A percentile compares a stretch with the other conserved stretches of the same genome.
Conservation (phyloP, 2,329 filamentous ascomycete genomes). For the Cladosporium sp. region DNA sequence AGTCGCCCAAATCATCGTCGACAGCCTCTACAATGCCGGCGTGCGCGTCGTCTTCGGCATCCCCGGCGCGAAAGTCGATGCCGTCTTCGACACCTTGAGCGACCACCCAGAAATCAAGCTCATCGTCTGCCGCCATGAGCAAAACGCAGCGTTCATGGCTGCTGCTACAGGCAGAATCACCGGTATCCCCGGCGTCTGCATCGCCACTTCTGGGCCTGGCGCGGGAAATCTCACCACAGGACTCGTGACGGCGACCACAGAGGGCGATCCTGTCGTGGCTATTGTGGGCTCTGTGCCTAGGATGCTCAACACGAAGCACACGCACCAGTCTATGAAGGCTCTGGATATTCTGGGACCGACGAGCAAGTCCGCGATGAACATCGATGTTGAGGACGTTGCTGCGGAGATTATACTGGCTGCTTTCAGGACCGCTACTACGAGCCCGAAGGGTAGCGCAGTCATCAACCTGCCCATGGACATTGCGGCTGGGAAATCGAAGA, state of each 20-base stretch:
- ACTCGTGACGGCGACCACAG: conserved; percentile 50
- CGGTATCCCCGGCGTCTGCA: conserved; percentile 48
- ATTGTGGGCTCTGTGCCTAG: conserved; percentile 51
- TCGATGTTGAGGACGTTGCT: conserved; percentile 51
- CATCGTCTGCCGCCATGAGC: conserved; percentile 51
- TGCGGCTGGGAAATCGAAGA: conserved; percentile 41
- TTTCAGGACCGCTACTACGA: conserved; percentile 45
- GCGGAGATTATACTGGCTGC: conserved; percentile 50
- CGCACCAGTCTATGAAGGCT: conserved; percentile 50
- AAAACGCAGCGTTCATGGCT: conserved; percentile 54
- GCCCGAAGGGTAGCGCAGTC: conserved; percentile 47
- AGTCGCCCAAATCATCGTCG: conserved; percentile 37
- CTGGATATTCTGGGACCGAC: conserved; percentile 48
- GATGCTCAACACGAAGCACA: conserved; percentile 46
- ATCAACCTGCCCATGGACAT: conserved; percentile 50
- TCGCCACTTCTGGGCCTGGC: conserved; percentile 51
- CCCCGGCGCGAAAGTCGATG: conserved; percentile 51
- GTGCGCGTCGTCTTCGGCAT: conserved; percentile 51
- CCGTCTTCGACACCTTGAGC: conserved; percentile 48
- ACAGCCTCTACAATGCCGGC: conserved; percentile 43
- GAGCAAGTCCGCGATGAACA: conserved; percentile 44
- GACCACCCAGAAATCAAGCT: conserved; percentile 51
- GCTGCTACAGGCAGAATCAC: conserved; percentile 50
- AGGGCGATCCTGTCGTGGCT: conserved; percentile 51
- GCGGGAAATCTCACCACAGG: conserved; percentile 51